Evolutionary conservation across 2,329 filamentous ascomycete genomes (phyloP), one percentile per base, ranked within the genome.

Genomic region (Xylariaceae sp.): DNA sequence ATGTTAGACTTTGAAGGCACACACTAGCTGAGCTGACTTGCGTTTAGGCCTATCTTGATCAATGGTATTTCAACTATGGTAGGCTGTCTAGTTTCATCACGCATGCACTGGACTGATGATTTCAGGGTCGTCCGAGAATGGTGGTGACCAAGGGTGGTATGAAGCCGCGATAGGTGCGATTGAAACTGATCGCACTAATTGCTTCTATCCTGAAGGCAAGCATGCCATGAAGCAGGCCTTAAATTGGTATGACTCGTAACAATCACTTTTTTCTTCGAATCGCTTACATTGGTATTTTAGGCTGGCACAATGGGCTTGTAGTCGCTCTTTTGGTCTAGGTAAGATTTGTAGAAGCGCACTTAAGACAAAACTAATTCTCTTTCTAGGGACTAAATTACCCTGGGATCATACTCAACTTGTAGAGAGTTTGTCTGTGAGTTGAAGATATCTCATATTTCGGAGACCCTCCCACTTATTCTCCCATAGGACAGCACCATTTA

Each of bases 21-120:
- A n/a, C n/a, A n/a, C n/a, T 30, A 16, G 16, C 23, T 15, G 11
- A 26, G 43, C 52, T 50, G 51, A 55, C 16, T 13, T 15, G 2
- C 21, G 16, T 26, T 9, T 27, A 55, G 52, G 89, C 92, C 24
- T 86, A 93, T 62, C 86, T 97, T 68, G 93, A 97, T 65, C 94
- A 99, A 75, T 99, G 94, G 92, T 99, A 96, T 76, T 79, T 99
- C 65, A 93, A 97, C 75, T 99, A 99, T 68, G 94, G 94, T 58
- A 89, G 92, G 74, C 16, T 24, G 26, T 33, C 5, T 29, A 15
- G 13, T n/a, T 29, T n/a, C n/a, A n/a, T n/a, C 21, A 32, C 9
- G 13, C 23, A 27, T 16, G 27, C 9, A 16, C 8, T 27, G n/a
- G 6, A 82, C 87, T 43, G 11, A 53, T 4, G 11, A 4, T 36